Conservation (phyloP, 495 filamentous ascomycete species). For the Penicillium ochrochloron region DNA sequence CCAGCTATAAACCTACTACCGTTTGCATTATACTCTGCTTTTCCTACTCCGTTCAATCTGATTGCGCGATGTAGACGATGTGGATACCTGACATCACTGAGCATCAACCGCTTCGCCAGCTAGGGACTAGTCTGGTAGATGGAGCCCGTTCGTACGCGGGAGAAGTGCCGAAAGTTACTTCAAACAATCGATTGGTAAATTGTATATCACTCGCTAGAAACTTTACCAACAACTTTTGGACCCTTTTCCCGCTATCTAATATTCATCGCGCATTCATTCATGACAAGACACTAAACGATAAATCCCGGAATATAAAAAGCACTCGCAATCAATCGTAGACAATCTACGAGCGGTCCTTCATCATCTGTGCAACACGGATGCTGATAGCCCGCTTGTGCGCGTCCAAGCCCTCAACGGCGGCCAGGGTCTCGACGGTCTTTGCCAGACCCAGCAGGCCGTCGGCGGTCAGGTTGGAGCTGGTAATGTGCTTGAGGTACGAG, state of each 20-base stretch:
- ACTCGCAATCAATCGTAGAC: neutral
- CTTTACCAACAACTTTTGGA: neutral
- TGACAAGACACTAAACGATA: constrained; percentile 23
- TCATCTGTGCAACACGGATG: constrained; percentile 76
- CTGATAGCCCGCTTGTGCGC: constrained; percentile 91
- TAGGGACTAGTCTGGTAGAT: neutral
- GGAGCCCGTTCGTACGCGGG: neutral
- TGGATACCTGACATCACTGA: constrained; percentile 15
- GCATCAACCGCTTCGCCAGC: constrained; percentile 3
- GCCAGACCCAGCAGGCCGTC: constrained; percentile 85
- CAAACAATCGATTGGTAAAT: neutral
- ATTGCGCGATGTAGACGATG: constrained; percentile 1
- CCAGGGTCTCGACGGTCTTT: constrained; percentile 88
- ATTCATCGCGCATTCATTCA: constrained; percentile 33
- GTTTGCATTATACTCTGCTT: neutral
- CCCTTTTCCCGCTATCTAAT: constrained; percentile 22
- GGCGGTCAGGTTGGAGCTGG: constrained; percentile 83
- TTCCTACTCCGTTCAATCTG: neutral
- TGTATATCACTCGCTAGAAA: constrained; percentile 10
- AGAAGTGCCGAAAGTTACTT: neutral
- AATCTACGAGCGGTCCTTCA: constrained; percentile 40
- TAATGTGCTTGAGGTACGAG: constrained; percentile 96
- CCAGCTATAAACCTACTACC: constrained; percentile 15
- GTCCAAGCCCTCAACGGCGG: constrained; percentile 92
- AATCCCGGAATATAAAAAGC: constrained; percentile 2